Conservation (phyloP, 768 basidiomycete genomes). For the Paxillus ammoniavirescens region DNA sequence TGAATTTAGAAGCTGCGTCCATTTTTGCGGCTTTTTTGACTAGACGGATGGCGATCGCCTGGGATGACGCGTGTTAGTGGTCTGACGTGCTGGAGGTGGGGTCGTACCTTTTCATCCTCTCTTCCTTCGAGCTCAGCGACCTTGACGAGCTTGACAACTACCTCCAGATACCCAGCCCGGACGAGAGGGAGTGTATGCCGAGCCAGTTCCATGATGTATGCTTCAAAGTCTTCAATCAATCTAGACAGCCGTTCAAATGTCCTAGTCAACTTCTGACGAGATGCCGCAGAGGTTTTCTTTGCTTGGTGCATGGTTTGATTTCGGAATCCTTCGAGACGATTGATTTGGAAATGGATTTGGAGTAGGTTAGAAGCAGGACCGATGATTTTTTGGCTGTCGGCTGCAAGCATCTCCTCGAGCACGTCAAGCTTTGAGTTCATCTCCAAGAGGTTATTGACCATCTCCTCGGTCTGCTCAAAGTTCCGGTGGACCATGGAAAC, state of each 20-base stretch:
- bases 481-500: constrained; percentile 95
- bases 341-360: constrained; percentile 86
- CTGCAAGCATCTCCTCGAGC: constrained; percentile 73
- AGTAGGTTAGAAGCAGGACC: constrained; percentile 90
- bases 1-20: constrained; percentile 91
- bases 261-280: constrained; percentile 64
- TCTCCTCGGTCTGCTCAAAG: constrained; percentile 92
- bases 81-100: neutral
- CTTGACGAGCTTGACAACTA: constrained; percentile 91
- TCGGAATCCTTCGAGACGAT: constrained; percentile 88
- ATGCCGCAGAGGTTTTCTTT: constrained; percentile 70
- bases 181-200: constrained; percentile 77
- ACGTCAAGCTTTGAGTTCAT: constrained; percentile 84
- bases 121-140: constrained; percentile 90
- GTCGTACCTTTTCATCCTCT: constrained; percentile 89
- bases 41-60: constrained; percentile 93
- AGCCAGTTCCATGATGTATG: constrained; percentile 76
- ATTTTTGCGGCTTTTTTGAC: constrained; percentile 92
- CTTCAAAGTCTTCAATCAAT: constrained; percentile 80
- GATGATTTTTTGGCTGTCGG: constrained; percentile 73
- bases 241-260: constrained; percentile 86
- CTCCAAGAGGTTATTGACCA: constrained; percentile 90
- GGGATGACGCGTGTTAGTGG: neutral
- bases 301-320: constrained; percentile 96
- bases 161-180: constrained; percentile 73